A percentile compares a stretch with the other conserved stretches of the same genome.
phyloP scores from a whole-genome alignment of 257 asterid species.

The Cynanchum wilfordii region DNA sequence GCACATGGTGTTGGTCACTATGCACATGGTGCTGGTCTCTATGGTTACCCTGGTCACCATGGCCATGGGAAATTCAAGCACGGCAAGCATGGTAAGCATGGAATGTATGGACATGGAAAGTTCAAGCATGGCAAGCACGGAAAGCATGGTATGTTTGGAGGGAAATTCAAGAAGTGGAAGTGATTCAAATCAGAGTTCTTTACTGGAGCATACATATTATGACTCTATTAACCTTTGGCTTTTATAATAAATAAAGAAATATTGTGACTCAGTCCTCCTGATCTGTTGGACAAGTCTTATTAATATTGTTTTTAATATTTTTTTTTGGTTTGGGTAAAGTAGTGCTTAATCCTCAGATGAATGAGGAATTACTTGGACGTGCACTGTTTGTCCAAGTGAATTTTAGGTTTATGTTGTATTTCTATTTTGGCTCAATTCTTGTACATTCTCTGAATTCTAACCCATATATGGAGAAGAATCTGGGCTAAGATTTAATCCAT shows the following conservation, averaged over 20 bases:
- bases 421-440: neutral
- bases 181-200: constrained; percentile 22
- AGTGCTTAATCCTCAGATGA: neutral
- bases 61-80: constrained; percentile 62
- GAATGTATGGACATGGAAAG: constrained; percentile 53
- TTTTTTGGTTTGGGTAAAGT: neutral
- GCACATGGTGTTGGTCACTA: constrained; percentile 14
- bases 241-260: constrained; percentile 11
- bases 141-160: constrained; percentile 51
- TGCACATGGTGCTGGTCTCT: constrained; percentile 15
- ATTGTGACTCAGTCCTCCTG: neutral
- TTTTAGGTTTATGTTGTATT: neutral
- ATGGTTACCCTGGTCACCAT: constrained; percentile 25
- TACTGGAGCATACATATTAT: neutral
- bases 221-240: neutral
- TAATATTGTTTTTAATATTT: neutral
- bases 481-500: neutral
- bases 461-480: neutral
- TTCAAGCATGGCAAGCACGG: constrained; percentile 50
- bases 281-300: neutral
- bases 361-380: neutral
- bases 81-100: constrained; percentile 50
- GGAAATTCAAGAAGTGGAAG: constrained; percentile 91
- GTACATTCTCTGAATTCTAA: neutral
- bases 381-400: neutral